A percentile compares a stretch with the other conserved stretches of the same genome.
phyloP scores from a whole-genome alignment of 2,329 filamentous ascomycete species.

The Cordyceps farinosa region DNA sequence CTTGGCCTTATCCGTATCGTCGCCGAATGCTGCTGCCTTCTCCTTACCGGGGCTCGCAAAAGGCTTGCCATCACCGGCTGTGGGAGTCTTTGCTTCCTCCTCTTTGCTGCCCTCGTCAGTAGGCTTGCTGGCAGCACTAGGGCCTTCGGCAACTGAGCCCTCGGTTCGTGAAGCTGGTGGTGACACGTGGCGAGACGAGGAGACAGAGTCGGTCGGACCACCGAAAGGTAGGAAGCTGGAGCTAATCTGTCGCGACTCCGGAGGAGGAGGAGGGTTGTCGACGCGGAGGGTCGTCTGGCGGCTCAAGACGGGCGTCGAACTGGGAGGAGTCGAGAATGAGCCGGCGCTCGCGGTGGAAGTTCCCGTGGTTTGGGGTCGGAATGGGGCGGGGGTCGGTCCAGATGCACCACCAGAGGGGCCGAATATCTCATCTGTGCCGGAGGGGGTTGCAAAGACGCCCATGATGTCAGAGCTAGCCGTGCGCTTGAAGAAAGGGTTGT shows the following conservation, averaged over 20 bases:
- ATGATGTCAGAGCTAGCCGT: slow-evolving; percentile 60
- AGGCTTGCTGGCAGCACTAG: slow-evolving; percentile 22
- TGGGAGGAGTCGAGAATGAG: slow-evolving; percentile 51
- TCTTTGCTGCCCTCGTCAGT: slow-evolving; percentile 23
- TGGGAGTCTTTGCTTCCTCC: slow-evolving; percentile 9
- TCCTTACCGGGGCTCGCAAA: slow-evolving; percentile 15
- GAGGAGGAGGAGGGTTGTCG: slow-evolving; percentile 57
- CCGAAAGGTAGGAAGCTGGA: slow-evolving; percentile 72
- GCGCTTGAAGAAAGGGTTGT: slow-evolving; percentile 91
- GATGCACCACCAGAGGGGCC: slow-evolving; percentile 52
- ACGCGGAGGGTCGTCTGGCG: slow-evolving; percentile 56
- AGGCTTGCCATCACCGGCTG: slow-evolving; percentile 10
- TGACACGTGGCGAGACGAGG: slow-evolving; percentile 74
- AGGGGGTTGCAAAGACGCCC: slow-evolving; percentile 49
- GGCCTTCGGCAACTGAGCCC: slow-evolving; percentile 38
- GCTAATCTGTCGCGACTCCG: slow-evolving; percentile 73
- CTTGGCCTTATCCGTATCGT: slow-evolving; percentile 61
- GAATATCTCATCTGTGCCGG: slow-evolving; percentile 72
- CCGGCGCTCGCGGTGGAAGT: slow-evolving; percentile 50
- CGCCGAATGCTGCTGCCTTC: slow-evolving; percentile 43
- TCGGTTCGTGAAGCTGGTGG: slow-evolving; percentile 59
- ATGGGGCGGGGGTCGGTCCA: slow-evolving; percentile 34
- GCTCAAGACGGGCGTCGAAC: slow-evolving; percentile 61
- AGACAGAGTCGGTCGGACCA: slow-evolving; percentile 63
- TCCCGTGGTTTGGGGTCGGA: slow-evolving; percentile 55